Base-by-base conservation (phyloP, 2,329 filamentous ascomycete species). In the Pseudogymnoascus sp. region DNA sequence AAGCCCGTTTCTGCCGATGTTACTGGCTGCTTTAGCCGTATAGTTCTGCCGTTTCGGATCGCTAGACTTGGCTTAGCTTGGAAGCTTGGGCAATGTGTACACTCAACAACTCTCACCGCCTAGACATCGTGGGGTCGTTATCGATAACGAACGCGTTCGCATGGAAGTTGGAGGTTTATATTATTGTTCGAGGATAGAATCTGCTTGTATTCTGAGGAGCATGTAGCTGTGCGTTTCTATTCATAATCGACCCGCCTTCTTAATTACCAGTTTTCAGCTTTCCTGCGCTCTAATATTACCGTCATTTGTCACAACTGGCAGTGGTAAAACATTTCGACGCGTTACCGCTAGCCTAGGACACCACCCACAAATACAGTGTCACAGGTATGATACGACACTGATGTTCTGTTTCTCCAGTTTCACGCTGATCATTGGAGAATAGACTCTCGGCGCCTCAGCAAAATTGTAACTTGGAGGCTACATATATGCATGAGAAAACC, bases 71-170 rank as follows among this genome's bases (percentile, higher is more conserved):
- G 47, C 21, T 29, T 54, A 21, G 47, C 9, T 5, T 54, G 8
- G 4, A 13, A 21, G 29, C 29, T 54, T 54, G 2, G 5, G 47
- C 15, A 17, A 21, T 9, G n/a, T 11, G 21, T 9, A 17, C 26
- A 9, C 47, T 10, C n/a, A 33, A 13, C 17, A 35, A 33, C 4
- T 17, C 21, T 54, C 47, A 54, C 47, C 47, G 47, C 47, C 47
- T 15, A 35, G 4, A 54, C 29, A 17, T 54, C 29, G 47, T 33
- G 29, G 47, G 44, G 29, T 33, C n/a, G 29, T 54, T 54, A 54
- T 54, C 47, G 47, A 54, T 54, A 54, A 54, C 47, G 47, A 13
- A 54, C 47, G 47, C 47, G 47, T 54, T 4, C 29, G 35, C 47
- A 21, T 31, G 29, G 35, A 54, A 54, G n/a, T 33, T 35, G 15